Percentiles rank a stretch among this genome's conserved stretches.
Conservation (phyloP, 306 rosid species). For the Ormosia emarginata region DNA sequence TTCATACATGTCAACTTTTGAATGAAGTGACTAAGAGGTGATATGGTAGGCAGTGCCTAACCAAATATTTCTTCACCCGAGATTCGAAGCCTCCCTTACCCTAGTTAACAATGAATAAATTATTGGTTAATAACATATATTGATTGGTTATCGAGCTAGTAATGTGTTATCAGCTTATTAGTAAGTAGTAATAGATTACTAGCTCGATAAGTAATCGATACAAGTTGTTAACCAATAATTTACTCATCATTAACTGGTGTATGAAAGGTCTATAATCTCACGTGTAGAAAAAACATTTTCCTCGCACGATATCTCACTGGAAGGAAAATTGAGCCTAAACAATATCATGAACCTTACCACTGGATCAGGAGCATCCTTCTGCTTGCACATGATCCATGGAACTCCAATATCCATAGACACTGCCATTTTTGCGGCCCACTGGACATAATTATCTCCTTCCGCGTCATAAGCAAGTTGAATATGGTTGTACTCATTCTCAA, state of each 20-base stretch:
- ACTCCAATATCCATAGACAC: constrained; percentile 43
- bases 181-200: not conserved
- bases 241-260: not conserved
- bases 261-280: not conserved
- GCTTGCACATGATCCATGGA: constrained; percentile 99
- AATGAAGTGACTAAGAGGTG: too few relatives aligned
- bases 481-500: constrained; percentile 91
- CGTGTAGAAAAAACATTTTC: not conserved
- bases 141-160: not conserved
- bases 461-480: constrained; percentile 64
- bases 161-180: not conserved
- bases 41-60: too few relatives aligned
- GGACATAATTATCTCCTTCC: constrained; percentile 58
- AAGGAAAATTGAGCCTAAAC: not conserved
- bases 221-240: not conserved
- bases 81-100: not conserved
- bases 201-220: too few relatives aligned
- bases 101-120: not conserved
- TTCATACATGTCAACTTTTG: too few relatives aligned
- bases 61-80: not conserved
- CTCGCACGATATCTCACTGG: not conserved
- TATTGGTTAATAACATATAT: too few relatives aligned
- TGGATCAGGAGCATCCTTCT: constrained; percentile 94
- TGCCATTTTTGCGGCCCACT: constrained; percentile 89
- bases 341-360: constrained; percentile 51